Percentiles rank a stretch among this genome's conserved stretches.
Evolutionary conservation across 805 yeast species (phyloP).

Genomic region (Helenozyma rhizophorensis): DNA sequence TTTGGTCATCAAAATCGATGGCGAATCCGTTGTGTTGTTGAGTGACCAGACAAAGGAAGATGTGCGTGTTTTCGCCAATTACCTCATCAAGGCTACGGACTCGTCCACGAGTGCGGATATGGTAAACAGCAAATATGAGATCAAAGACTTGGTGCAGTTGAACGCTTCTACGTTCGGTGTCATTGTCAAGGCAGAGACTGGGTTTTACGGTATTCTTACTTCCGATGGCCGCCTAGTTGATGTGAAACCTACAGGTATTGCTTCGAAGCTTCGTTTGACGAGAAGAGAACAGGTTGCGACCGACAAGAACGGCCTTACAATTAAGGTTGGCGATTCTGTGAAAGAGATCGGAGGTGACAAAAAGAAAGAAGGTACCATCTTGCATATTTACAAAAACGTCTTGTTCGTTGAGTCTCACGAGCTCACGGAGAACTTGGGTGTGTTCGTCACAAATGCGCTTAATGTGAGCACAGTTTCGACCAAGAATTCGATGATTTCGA

Average conservation of each 20-base stretch:
- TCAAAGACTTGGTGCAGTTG: constrained; percentile 86
- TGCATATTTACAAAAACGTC: constrained; percentile 78
- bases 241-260: constrained; percentile 76
- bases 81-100: constrained; percentile 87
- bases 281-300: constrained; percentile 77
- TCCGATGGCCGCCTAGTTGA: constrained; percentile 74
- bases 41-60: constrained; percentile 88
- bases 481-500: constrained; percentile 65
- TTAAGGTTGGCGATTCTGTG: constrained; percentile 90
- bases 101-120: constrained; percentile 53
- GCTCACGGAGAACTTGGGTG: constrained; percentile 81
- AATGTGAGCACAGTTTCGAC: constrained; percentile 82
- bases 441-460: constrained; percentile 73
- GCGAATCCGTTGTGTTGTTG: constrained; percentile 83
- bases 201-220: constrained; percentile 71
- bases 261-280: constrained; percentile 63
- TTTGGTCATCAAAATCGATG: constrained; percentile 75
- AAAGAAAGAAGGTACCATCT: constrained; percentile 79
- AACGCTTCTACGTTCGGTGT: constrained; percentile 86
- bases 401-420: constrained; percentile 80
- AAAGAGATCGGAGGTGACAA: constrained; percentile 72
- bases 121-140: constrained; percentile 74
- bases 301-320: constrained; percentile 78
- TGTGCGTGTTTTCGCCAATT: constrained; percentile 88
- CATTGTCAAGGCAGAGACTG: constrained; percentile 85